Evolutionary conservation across 768 basidiomycete species (phyloP), one percentile per base, ranked within the genome.

Genomic region (Hortiboletus flavorubellus): DNA sequence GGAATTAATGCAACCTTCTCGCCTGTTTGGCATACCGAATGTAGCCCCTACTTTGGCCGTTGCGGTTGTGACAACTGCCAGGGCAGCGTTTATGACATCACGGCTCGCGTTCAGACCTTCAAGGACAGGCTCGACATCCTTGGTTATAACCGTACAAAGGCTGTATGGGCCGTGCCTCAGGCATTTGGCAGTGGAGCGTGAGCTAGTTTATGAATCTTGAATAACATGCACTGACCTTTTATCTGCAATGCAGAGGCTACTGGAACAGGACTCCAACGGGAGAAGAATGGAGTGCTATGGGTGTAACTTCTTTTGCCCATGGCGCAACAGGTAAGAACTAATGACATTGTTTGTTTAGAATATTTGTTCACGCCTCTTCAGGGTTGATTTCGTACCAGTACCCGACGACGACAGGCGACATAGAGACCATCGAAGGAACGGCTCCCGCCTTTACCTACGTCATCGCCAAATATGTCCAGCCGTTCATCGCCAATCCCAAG

Each of bases 141-240:
- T 49, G 86, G 86, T 1, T 85, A 54, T 14, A 82, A 83, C 56
- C 73, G 81, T 11, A 80, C 76, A 8, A 85, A 87, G 64, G 78
- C 84, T 4, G 78, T 90, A 0, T 93, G 89, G 91, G 80, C 83
- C 4, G 86, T 86, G 0, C 87, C 89, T 8, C 89, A 92, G 67
- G 88, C 81, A 0, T 86, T 91, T 63, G 87, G 87, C 18, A 77
- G 76, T 53, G 68, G 63, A 18, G 62, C 63, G 74, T 76, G 30
- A 54, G 69, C 61, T 4, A 2, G 8, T 1, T 34, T 2, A 23
- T 11, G 8, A 26, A 15, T 3, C 6, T 2, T 33, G 11, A 33
- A 33, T 33, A 2, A 1, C 40, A 6, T 37, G 7, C 3, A 26
- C 45, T 60, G 14, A 69, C 26, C 2, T 10, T 21, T 16, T 46